Percentiles rank a stretch among this genome's conserved stretches.
Conservation (phyloP, 352 stramenopile species). For the Saprolegnia diclina region DNA sequence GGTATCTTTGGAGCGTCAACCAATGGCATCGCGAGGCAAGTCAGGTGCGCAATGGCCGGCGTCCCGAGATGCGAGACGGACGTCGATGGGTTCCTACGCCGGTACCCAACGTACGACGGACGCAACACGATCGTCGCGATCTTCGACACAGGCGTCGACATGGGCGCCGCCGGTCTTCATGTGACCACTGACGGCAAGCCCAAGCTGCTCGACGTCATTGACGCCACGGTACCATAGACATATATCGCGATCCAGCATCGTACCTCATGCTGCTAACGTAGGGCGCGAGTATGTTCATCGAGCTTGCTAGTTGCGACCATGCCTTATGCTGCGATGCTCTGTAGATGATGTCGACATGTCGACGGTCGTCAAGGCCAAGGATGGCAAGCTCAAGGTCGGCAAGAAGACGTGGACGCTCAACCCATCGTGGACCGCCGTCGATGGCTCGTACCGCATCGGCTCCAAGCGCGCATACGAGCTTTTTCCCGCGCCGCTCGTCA, state of each 20-base stretch:
- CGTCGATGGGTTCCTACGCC: slow-evolving; percentile 61
- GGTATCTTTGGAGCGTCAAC: neutral
- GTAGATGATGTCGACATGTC: slow-evolving; percentile 91
- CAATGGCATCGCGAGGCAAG: neutral
- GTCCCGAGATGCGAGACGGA: slow-evolving; percentile 55
- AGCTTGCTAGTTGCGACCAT: neutral
- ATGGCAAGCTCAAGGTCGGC: slow-evolving; percentile 35
- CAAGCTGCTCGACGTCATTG: slow-evolving; percentile 93
- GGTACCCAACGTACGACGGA: slow-evolving; percentile 82
- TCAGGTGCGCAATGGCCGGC: no score
- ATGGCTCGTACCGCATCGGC: slow-evolving; percentile 70
- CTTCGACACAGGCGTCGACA: slow-evolving; percentile 94
- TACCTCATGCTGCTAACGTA: neutral
- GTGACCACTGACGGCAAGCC: slow-evolving; percentile 73
- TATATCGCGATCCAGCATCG: neutral
- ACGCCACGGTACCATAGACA: slow-evolving; percentile 77
- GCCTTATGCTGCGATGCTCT: slow-evolving; percentile 14
- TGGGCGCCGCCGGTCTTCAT: slow-evolving; percentile 79
- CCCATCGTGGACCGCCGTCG: slow-evolving; percentile 40
- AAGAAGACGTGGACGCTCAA: slow-evolving; percentile 67
- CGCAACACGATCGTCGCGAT: slow-evolving; percentile 87
- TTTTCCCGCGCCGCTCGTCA: slow-evolving; percentile 69
- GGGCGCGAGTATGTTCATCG: neutral
- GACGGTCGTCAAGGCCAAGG: slow-evolving; percentile 29
- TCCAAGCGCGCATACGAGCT: slow-evolving; percentile 82